These are phyloP conservation scores for Raffaelea arxii DNA, from an alignment of 2,329 filamentous ascomycete genomes.

Conservation along the genomic window DNA sequence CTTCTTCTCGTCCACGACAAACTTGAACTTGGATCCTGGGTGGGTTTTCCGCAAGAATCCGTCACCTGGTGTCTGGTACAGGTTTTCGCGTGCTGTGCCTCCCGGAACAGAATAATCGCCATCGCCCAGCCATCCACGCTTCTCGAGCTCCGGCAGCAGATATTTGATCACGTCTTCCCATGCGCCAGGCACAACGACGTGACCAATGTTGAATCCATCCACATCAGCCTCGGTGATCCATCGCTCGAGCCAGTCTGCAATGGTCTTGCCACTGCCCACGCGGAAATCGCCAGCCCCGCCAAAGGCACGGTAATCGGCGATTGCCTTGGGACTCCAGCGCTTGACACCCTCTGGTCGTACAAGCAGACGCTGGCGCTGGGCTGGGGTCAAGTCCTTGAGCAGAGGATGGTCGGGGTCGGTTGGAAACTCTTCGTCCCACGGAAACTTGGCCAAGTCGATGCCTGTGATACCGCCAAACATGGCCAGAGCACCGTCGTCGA, in stretches of 20 bases:
- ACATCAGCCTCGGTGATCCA: slow-evolving; percentile 62
- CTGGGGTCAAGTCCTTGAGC: slow-evolving; percentile 4
- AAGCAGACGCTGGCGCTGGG: slow-evolving; percentile 3
- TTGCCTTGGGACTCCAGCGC: slow-evolving; percentile 9
- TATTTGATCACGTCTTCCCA: slow-evolving; percentile 59
- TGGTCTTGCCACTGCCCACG: slow-evolving; percentile 53
- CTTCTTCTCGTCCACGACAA: too few relatives aligned
- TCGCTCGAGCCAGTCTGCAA: slow-evolving; percentile 56
- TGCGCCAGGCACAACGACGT: slow-evolving; percentile 34
- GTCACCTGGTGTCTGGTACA: slow-evolving; percentile 7
- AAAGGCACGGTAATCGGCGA: slow-evolving; percentile 6
- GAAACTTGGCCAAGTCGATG: slow-evolving; percentile 15
- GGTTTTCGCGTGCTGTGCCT: slow-evolving; percentile 12
- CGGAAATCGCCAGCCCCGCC: slow-evolving; percentile 18
- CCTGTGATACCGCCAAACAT: slow-evolving; percentile 15
- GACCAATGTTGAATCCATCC: slow-evolving; percentile 62
- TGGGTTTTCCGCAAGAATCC: slow-evolving; percentile 2
- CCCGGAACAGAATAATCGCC: slow-evolving; percentile 13
- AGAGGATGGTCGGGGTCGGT: slow-evolving; percentile 4
- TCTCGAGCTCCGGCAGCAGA: slow-evolving; percentile 16
- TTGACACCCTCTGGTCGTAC: slow-evolving; percentile 5
- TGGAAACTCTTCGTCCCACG: slow-evolving; percentile 14
- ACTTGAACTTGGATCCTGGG: slow-evolving; percentile 1
- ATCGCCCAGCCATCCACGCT: slow-evolving; percentile 12
- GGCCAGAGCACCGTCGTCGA: slow-evolving; percentile 13